phyloP scores from a whole-genome alignment of 768 basidiomycete genomes.

The Russula sp. region DNA sequence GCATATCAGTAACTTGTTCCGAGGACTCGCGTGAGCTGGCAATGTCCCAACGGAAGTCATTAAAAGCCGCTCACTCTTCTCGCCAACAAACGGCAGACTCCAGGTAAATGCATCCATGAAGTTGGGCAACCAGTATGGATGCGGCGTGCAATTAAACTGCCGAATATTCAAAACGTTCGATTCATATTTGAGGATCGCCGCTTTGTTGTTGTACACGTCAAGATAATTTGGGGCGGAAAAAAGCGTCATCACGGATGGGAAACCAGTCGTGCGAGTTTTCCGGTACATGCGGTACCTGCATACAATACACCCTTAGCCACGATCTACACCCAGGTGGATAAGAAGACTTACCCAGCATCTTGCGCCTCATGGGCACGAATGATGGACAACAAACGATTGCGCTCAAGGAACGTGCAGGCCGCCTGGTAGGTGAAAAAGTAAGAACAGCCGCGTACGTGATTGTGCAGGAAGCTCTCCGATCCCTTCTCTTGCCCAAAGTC shows the following conservation, averaged over 20 bases:
- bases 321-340: neutral
- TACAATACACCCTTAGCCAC: slow-evolving; percentile 1
- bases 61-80: slow-evolving; percentile 69
- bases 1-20: slow-evolving; percentile 90
- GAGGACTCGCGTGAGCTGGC: slow-evolving; percentile 9
- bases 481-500: slow-evolving; percentile 96
- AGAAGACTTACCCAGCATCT: slow-evolving; percentile 77
- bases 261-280: slow-evolving; percentile 96
- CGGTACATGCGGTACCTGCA: slow-evolving; percentile 95
- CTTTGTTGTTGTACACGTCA: slow-evolving; percentile 99
- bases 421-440: slow-evolving; percentile 97
- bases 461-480: slow-evolving; percentile 87
- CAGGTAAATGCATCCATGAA: slow-evolving; percentile 99
- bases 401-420: slow-evolving; percentile 94
- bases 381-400: slow-evolving; percentile 94
- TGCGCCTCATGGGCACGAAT: slow-evolving; percentile 98
- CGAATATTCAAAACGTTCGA: slow-evolving; percentile 98
- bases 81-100: slow-evolving; percentile 95
- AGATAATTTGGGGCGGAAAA: slow-evolving; percentile 98
- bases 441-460: slow-evolving; percentile 94
- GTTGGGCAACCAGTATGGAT: slow-evolving; percentile 94
- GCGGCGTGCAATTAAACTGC: slow-evolving; percentile 95
- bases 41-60: neutral
- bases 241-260: slow-evolving; percentile 99
- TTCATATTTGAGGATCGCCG: slow-evolving; percentile 98